These are phyloP conservation scores for Magnusiomyces fungicola DNA, from an alignment of 1,139 yeast species.

Conservation along the genomic window DNA sequence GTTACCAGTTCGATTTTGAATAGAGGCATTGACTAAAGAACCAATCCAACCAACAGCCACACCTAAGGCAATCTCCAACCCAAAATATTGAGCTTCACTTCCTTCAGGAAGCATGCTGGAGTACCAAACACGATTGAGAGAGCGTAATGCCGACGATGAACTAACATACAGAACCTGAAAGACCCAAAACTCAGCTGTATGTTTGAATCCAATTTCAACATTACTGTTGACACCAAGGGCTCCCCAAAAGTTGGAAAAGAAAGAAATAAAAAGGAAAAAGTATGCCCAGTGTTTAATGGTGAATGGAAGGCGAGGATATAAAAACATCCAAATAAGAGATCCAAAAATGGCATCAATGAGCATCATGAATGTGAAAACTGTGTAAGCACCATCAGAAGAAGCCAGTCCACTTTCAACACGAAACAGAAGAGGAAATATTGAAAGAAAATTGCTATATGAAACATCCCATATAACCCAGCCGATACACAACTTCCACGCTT, in stretches of 20 bases:
- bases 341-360: constrained; percentile 36
- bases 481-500: constrained; percentile 37
- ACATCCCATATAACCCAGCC: constrained; percentile 45
- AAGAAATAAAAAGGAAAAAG: constrained; percentile 31
- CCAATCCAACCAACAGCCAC: constrained; percentile 44
- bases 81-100: constrained; percentile 42
- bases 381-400: constrained; percentile 37
- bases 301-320: constrained; percentile 30
- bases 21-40: constrained; percentile 36
- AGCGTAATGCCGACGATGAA: constrained; percentile 36
- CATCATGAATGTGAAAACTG: constrained; percentile 39
- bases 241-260: constrained; percentile 40
- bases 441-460: constrained; percentile 35
- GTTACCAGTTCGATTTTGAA: constrained; percentile 39
- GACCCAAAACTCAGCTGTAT: constrained; percentile 42
- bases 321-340: constrained; percentile 37
- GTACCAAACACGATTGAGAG: constrained; percentile 37
- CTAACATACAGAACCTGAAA: constrained; percentile 38
- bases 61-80: constrained; percentile 40
- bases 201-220: constrained; percentile 37
- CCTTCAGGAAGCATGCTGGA: constrained; percentile 40
- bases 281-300: constrained; percentile 36
- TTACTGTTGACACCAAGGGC: constrained; percentile 34
- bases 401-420: constrained; percentile 41
- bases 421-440: constrained; percentile 37